Evolutionary conservation across 139 green algal genomes (phyloP).

Genomic region (Choricystis sp.): DNA sequence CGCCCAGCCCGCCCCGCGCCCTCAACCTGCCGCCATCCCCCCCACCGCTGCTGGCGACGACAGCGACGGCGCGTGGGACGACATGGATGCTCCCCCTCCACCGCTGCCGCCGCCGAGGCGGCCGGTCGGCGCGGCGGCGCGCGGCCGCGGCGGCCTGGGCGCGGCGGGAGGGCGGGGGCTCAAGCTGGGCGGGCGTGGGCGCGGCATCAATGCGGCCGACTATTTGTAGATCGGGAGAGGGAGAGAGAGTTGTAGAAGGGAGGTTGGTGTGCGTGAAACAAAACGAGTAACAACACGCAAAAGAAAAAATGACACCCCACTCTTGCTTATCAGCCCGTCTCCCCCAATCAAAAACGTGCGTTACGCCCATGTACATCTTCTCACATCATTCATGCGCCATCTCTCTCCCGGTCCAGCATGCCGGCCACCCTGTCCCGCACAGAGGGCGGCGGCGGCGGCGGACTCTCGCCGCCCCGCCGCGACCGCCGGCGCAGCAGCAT

Average conservation of each 20-base stretch:
- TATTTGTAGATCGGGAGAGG: too few species aligned
- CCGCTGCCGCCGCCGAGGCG: not conserved
- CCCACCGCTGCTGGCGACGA: constrained; percentile 1
- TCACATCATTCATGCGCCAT: not conserved
- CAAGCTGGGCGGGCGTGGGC: too few species aligned
- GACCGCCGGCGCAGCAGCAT: too few species aligned
- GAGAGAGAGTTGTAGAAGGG: too few species aligned
- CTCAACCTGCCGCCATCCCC: not conserved
- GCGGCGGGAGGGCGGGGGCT: not conserved
- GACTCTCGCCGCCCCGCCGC: not conserved
- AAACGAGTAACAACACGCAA: too few species aligned
- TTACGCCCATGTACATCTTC: not conserved
- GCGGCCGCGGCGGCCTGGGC: not conserved
- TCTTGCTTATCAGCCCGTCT: not conserved
- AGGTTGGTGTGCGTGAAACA: too few species aligned
- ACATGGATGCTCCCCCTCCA: constrained; percentile 20
- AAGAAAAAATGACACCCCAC: not conserved
- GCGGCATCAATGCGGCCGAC: too few species aligned
- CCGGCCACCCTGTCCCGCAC: not conserved
- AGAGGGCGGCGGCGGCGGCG: too few species aligned
- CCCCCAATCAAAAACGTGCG: not conserved
- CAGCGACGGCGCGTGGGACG: constrained; percentile 20
- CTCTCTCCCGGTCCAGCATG: not conserved
- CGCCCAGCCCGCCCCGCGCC: not conserved
- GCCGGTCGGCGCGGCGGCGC: not conserved